These are phyloP conservation scores for Saccharomycopsis selenospora DNA, from an alignment of 805 yeast species.

Conservation along the genomic window DNA sequence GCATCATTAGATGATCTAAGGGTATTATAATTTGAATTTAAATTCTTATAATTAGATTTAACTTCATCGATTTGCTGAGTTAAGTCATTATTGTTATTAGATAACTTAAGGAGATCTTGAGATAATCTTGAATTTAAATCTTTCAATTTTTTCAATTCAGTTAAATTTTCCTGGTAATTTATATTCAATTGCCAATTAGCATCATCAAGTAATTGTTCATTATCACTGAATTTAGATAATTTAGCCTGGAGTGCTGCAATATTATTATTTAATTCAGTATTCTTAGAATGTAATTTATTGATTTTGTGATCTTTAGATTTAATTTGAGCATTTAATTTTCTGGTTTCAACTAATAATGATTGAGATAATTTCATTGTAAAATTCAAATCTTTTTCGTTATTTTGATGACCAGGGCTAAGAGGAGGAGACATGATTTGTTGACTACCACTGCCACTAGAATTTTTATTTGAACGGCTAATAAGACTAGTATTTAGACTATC, in stretches of 20 bases:
- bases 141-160: constrained; percentile 31
- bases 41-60: constrained; percentile 33
- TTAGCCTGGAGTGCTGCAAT: constrained; percentile 16
- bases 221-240: constrained; percentile 24
- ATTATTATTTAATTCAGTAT: constrained; percentile 12
- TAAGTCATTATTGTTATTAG: constrained; percentile 31
- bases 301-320: constrained; percentile 29
- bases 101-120: constrained; percentile 35
- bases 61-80: constrained; percentile 44
- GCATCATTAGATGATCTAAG: constrained; percentile 32
- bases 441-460: not conserved
- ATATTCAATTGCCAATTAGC: constrained; percentile 60
- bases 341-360: constrained; percentile 60
- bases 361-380: constrained; percentile 72
- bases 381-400: constrained; percentile 53
- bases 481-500: not conserved
- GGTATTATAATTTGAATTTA: constrained; percentile 34
- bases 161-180: constrained; percentile 33
- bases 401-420: constrained; percentile 25
- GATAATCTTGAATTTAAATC: constrained; percentile 37
- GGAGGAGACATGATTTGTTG: constrained; percentile 9
- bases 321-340: constrained; percentile 62
- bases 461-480: not conserved
- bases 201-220: constrained; percentile 48
- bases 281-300: constrained; percentile 11